A percentile compares a stretch with the other conserved stretches of the same genome.
Conservation (phyloP, 2,329 filamentous ascomycete genomes). For the Helotiales sp. region DNA sequence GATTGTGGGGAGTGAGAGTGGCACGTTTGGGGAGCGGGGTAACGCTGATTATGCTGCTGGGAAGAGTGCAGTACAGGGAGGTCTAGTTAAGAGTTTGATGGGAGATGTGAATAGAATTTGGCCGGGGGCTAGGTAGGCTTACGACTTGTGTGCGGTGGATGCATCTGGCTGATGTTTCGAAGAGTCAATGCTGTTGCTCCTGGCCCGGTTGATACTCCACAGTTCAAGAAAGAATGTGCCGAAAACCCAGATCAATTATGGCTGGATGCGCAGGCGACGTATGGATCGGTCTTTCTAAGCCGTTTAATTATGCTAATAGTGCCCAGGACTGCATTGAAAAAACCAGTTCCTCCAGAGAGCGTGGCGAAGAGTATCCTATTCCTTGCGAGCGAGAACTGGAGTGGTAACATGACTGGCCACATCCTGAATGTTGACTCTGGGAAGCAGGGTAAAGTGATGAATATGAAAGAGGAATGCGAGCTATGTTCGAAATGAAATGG, state of each 20-base stretch:
- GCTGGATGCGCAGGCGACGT: constrained; percentile 51
- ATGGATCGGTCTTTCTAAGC: constrained; percentile 2
- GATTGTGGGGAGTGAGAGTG: constrained; percentile 52
- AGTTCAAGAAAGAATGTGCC: constrained; percentile 49
- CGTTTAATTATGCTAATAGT: background rate
- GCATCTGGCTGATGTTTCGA: constrained; percentile 34
- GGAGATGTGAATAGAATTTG: constrained; percentile 48
- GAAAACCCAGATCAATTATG: constrained; percentile 48
- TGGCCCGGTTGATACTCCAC: constrained; percentile 50
- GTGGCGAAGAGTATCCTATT: constrained; percentile 52
- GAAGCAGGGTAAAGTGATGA: constrained; percentile 51
- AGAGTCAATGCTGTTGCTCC: constrained; percentile 54
- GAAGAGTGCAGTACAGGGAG: constrained; percentile 53
- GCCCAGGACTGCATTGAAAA: constrained; percentile 44
- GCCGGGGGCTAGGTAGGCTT: constrained; percentile 32
- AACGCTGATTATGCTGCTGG: constrained; percentile 51
- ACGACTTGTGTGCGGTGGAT: background rate
- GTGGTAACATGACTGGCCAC: constrained; percentile 51
- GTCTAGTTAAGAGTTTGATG: constrained; percentile 49
- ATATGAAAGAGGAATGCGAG: constrained; percentile 39
- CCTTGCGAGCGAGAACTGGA: constrained; percentile 52
- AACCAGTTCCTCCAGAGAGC: constrained; percentile 46
- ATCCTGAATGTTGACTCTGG: constrained; percentile 52
- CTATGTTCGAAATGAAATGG: background rate
- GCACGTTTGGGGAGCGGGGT: constrained; percentile 49